Percentiles rank a stretch among this genome's conserved stretches.
phyloP scores from a whole-genome alignment of 2,329 filamentous ascomycete genomes.

The Coleophoma crateriformis region DNA sequence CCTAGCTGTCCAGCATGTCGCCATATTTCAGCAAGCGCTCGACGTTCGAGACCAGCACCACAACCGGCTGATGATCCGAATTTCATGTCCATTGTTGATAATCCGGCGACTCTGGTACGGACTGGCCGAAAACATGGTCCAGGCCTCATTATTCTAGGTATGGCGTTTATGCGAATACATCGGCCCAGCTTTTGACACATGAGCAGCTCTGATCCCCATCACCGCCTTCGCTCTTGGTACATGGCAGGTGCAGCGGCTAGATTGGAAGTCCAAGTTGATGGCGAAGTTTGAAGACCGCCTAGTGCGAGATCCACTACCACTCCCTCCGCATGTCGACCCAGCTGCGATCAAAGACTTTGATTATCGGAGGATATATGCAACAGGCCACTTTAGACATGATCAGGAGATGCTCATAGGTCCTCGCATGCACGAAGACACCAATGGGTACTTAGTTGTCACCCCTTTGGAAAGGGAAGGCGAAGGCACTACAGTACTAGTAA shows the following conservation, averaged over 20 bases:
- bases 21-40: slow-evolving; percentile 18
- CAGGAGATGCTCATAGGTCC: slow-evolving; percentile 96
- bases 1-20: slow-evolving; percentile 18
- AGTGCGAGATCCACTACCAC: slow-evolving; percentile 74
- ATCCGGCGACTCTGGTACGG: slow-evolving; percentile 75
- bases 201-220: slow-evolving; percentile 64
- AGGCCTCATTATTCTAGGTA: slow-evolving; percentile 73
- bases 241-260: slow-evolving; percentile 91
- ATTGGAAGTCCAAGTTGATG: slow-evolving; percentile 90
- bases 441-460: slow-evolving; percentile 88
- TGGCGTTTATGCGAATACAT: background rate
- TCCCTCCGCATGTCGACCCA: slow-evolving; percentile 79
- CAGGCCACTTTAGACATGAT: slow-evolving; percentile 74
- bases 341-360: slow-evolving; percentile 84
- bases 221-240: slow-evolving; percentile 87
- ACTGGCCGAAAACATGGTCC: slow-evolving; percentile 68
- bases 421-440: slow-evolving; percentile 79
- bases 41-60: slow-evolving; percentile 9
- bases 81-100: slow-evolving; percentile 84
- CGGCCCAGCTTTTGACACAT: background rate
- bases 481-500: slow-evolving; percentile 73
- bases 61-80: slow-evolving; percentile 64
- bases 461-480: slow-evolving; percentile 69
- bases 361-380: slow-evolving; percentile 76
- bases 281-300: slow-evolving; percentile 90